Base-by-base conservation (phyloP, 1,284 basidiomycete genomes). In the Malassezia furfur region DNA sequence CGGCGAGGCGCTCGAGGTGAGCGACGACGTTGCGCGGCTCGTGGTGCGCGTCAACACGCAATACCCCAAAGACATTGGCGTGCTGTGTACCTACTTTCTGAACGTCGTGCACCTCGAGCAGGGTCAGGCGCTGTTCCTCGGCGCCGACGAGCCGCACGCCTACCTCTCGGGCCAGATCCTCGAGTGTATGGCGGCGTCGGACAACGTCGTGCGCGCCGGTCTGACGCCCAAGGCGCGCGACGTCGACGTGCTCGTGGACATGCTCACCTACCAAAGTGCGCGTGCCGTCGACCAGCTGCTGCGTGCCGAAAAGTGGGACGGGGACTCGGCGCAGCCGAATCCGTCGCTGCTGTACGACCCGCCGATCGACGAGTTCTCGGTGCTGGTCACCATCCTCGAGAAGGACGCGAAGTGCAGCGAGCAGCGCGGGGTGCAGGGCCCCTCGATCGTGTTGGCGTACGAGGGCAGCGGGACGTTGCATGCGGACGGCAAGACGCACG, bases 141-240 rank as follows among this genome's bases (percentile, higher is more conserved):
- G 88, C 38, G 93, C 93, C 1, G 88, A 94, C 63, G 90, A 96
- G 76, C 93, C 94, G 1, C 93, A 99, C 66, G 94, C 94, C 1
- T 99, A 98, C 75, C 81, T 98, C 51, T 84, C 83, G 34, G 72
- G 72, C 12, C 63, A 72, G 36, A 70, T 72, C 37, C 51, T 73
- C 28, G 72, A 74, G 53, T 74, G 72, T 65, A 74, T 74, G 72
- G 72, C 72, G 6, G 58, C 61, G 6, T 62, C 59, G 56, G 93
- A 99, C 78, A 98, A 98, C 76, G 94, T 99, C 73, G 94, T 99
- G 55, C 87, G 94, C 45, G 94, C 94, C 1, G 94, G 94, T 17
- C 83, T 99, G 39, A 99, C 94, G 0, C 93, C 94, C 11, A 99
- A 99, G 77, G 81, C 88, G 21, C 84, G 93, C 57, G 94, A 99